Evolutionary conservation across 148 eudicot species (phyloP).

Genomic region (Fagopyrum tataricum): DNA sequence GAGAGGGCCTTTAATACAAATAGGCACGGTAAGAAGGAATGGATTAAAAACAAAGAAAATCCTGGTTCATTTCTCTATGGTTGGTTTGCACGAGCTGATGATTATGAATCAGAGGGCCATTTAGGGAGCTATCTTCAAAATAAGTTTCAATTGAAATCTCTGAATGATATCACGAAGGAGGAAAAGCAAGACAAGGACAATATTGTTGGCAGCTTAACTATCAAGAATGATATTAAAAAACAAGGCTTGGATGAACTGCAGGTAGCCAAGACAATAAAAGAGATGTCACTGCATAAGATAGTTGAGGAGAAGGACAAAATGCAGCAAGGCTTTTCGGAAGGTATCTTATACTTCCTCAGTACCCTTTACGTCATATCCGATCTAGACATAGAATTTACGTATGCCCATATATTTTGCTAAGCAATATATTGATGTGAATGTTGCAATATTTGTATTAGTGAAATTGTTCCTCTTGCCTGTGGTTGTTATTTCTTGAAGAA

Average conservation of each 20-base stretch:
- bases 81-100: conserved; percentile 76
- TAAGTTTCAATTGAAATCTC: conserved; percentile 46
- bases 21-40: conserved; percentile 57
- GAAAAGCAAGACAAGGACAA: conserved; percentile 24
- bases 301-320: conserved; percentile 51
- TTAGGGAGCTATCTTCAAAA: conserved; percentile 56
- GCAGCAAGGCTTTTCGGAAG: conserved; percentile 50
- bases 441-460: background rate
- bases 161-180: conserved; percentile 40
- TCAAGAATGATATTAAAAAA: conserved; percentile 41
- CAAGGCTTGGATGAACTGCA: conserved; percentile 46
- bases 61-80: conserved; percentile 46
- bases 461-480: background rate
- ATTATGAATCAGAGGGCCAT: conserved; percentile 41
- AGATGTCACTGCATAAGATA: conserved; percentile 45
- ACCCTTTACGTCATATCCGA: background rate
- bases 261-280: conserved; percentile 37
- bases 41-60: conserved; percentile 25
- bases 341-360: conserved; percentile 20
- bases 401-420: background rate
- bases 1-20: conserved; percentile 63
- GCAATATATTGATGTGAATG: background rate
- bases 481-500: background rate
- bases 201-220: conserved; percentile 37
- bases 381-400: background rate